phyloP scores from a whole-genome alignment of 257 asterid genomes.

The Eucommia ulmoides region DNA sequence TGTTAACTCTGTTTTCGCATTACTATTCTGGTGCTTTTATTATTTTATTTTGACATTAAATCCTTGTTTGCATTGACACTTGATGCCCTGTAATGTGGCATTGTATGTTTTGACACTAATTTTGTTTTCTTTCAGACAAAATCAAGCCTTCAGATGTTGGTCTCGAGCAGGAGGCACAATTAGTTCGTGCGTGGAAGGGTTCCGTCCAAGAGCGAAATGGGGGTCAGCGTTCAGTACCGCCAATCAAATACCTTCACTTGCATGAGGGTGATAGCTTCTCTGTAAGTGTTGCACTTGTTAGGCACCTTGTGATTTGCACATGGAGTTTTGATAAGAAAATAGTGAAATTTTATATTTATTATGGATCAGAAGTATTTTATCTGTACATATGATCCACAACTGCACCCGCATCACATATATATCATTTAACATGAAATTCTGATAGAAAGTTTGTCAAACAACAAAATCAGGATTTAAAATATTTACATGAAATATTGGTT shows the following conservation, averaged over 20 bases:
- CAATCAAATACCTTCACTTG: slow-evolving; percentile 75
- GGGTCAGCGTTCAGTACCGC: slow-evolving; percentile 29
- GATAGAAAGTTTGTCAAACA: too few relatives aligned
- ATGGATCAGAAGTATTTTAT: too few relatives aligned
- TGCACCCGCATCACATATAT: too few relatives aligned
- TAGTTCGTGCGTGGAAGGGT: slow-evolving; percentile 64
- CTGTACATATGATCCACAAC: too few relatives aligned
- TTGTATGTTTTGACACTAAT: slow-evolving; percentile 2
- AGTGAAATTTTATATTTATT: too few relatives aligned
- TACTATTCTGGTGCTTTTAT: too few relatives aligned
- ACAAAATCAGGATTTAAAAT: too few relatives aligned
- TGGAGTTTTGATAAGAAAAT: too few relatives aligned
- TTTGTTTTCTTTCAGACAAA: slow-evolving; percentile 47
- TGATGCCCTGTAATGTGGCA: slow-evolving; percentile 1
- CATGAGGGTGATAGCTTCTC: slow-evolving; percentile 87
- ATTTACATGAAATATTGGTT: too few relatives aligned
- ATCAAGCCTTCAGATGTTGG: slow-evolving; percentile 98
- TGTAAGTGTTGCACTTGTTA: slow-evolving; percentile 44
- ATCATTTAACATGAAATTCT: too few relatives aligned
- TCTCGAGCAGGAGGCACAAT: slow-evolving; percentile 92
- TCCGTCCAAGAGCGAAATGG: slow-evolving; percentile 46
- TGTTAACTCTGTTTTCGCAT: too few relatives aligned
- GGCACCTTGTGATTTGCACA: too few relatives aligned
- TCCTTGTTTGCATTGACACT: slow-evolving; percentile 13
- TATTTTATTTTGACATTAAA: background rate